Evolutionary conservation across 495 filamentous ascomycete species (phyloP), one percentile per base, ranked within the genome.

Genomic region (Hypoxylon cercidicola): DNA sequence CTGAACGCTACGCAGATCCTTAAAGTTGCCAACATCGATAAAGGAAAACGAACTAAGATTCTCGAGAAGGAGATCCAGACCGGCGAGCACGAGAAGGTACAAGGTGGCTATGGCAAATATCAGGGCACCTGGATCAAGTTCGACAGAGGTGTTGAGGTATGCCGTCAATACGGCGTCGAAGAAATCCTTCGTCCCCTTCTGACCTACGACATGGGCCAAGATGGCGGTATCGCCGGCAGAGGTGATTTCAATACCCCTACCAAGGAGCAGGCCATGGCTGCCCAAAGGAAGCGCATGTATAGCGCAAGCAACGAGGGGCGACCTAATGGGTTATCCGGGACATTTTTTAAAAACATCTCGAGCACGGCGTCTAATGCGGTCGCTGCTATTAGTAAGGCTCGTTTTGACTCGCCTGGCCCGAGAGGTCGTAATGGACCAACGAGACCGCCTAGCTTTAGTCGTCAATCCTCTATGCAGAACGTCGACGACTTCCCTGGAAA

Each of bases 261-360:
- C n/a, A 99, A 99, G 75, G 95, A 99, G 77, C 95, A 99, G 76
- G 95, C 95, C 52, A 96, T 97, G 95, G 96, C 95, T 23, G 96
- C 96, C 12, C 93, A 97, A 73, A 82, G 95, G 57, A 98, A 99
- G 72, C 85, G 93, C 56, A 85, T 93, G 81, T 91, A 97, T 70
- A 96, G 90, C 66, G 87, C 87, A 18, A 84, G 84, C 40, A 78
- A 74, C 9, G 88, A 96, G 28, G 88, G 79, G 45, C 87, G 91
- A 39, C 75, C 78, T 16, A 85, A 86, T 64, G 88, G 86, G 32
- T 81, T 89, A 55, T 82, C 86, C 12, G 93, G 90, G 9, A 97
- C 96, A 0, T 95, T 97, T 69, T 98, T 99, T 78, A 91, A 93
- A 68, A 97, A 95, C 71, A 97, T 98, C 62, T 97, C 94, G 4